Conservation (phyloP, 306 rosid species). For the Ormosia emarginata region DNA sequence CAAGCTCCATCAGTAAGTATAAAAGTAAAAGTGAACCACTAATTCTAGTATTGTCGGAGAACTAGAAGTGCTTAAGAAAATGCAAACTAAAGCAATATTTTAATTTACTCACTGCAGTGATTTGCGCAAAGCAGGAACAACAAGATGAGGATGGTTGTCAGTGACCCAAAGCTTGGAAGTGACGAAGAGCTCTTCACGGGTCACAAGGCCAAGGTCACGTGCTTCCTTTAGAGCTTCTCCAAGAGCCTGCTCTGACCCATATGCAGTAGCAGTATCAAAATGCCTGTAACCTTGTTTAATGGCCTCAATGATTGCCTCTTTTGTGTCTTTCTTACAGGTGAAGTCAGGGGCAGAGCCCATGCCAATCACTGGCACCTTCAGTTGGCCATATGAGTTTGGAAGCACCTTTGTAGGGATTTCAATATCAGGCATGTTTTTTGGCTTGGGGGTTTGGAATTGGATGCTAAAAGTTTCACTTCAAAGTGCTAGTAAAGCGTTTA, state of each 20-base stretch:
- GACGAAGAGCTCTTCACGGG: constrained; percentile 41
- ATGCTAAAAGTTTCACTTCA: no score
- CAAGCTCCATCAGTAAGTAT: not conserved
- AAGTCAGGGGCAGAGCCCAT: constrained; percentile 52
- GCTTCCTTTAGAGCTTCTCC: constrained; percentile 47
- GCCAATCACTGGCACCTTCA: constrained; percentile 35
- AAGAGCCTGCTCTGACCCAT: constrained; percentile 37
- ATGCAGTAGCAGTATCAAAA: constrained; percentile 46
- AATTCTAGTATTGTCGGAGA: not conserved
- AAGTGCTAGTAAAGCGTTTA: no score
- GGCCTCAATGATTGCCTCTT: constrained; percentile 40
- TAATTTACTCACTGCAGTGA: constrained; percentile 20
- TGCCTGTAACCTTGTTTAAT: constrained; percentile 44
- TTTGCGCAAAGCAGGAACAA: constrained; percentile 30
- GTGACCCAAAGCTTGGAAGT: constrained; percentile 54
- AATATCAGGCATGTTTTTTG: not conserved
- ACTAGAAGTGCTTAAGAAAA: no score
- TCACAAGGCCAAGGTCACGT: constrained; percentile 24
- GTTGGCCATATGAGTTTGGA: not conserved
- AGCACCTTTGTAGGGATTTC: constrained; percentile 31
- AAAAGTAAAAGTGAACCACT: not conserved
- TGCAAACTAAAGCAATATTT: no score
- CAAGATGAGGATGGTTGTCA: constrained; percentile 43
- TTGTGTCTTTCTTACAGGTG: constrained; percentile 39
- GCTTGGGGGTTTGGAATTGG: no score